Evolutionary conservation across 331 rosid species (phyloP), one percentile per base, ranked within the genome.

Genomic region (Saraca asoca): DNA sequence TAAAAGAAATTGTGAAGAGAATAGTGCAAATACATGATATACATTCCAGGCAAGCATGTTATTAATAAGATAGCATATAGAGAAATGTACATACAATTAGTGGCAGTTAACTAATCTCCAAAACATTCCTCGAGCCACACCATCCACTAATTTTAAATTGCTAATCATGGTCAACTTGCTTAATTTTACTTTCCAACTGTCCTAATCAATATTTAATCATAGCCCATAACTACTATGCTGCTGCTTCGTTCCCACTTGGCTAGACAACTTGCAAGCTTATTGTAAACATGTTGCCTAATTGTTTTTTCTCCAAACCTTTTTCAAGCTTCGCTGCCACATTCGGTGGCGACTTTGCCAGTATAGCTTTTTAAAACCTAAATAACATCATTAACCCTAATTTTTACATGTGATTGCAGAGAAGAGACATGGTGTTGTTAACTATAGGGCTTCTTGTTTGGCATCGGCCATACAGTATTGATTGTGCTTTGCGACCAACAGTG

Each of bases 101-200:
- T 6, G 15, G 43, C 42, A 66, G 64, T 49, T 35, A 75, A 52
- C 68, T 61, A 58, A 63, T 58, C 57, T 66, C 58, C 49, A 52
- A 39, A 54, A 58, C 75, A 66, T 68, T 78, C 88, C 85, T 84
- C 85, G 86, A 87, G 94, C 88, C 88, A 82, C 78, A 43, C 82
- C 72, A 76, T 69, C 35, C 38, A 68, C 57, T 59, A 19, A 37
- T 65, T 31, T 34, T 29, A 18, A 19, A 0, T 31, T 41, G 58
- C 12, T 43, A 66, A 66, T 19, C 64, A 59, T 29, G 48, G 78
- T 71, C 79, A 68, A 62, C 77, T 64, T 58, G 60, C 55, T 73
- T 4, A 15, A 61, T 54, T 42, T 34, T 60, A 37, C 49, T 68
- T 54, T 80, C 80, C 81, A 81, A 83, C 83, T 75, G 81, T 85